Evolutionary conservation across 345 rosid genomes (phyloP).

Genomic region (Eucalyptus coolabah): DNA sequence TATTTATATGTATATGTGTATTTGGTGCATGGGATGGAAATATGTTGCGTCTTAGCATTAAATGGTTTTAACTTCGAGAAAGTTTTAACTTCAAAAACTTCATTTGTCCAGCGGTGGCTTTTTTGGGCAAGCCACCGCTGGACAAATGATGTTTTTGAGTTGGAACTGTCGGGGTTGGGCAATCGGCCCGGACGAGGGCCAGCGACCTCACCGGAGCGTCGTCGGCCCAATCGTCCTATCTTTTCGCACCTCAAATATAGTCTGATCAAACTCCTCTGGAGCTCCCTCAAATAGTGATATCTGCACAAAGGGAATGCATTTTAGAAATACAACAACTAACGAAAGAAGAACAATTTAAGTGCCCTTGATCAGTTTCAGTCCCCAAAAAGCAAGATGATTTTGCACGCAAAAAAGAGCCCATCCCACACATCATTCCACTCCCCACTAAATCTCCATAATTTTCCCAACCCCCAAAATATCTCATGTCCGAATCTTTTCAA

Average conservation of each 20-base stretch:
- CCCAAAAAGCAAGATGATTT: neutral
- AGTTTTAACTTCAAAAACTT: too few relatives aligned
- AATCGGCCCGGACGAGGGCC: too few relatives aligned
- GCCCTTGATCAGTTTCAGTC: neutral
- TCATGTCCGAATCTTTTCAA: neutral
- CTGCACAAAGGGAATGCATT: slow-evolving; percentile 8
- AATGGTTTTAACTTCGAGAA: too few relatives aligned
- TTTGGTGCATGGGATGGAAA: too few relatives aligned
- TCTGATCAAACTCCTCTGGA: slow-evolving; percentile 87
- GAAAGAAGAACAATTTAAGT: neutral
- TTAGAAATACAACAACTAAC: neutral
- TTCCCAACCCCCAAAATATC: neutral
- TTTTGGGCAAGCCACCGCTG: too few relatives aligned
- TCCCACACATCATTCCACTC: neutral
- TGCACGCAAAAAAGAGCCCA: neutral
- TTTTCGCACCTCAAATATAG: slow-evolving; percentile 50
- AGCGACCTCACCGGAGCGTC: too few relatives aligned
- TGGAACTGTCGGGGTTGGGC: too few relatives aligned
- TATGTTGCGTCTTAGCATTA: too few relatives aligned
- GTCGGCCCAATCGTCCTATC: slow-evolving; percentile 47
- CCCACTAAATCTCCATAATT: neutral
- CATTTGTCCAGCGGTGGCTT: too few relatives aligned
- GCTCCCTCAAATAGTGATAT: slow-evolving; percentile 77
- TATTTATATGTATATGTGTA: too few relatives aligned
- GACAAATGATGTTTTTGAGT: too few relatives aligned